Conservation (phyloP, 192 early-diverging fungal genomes). For the Diversispora epigaea region DNA sequence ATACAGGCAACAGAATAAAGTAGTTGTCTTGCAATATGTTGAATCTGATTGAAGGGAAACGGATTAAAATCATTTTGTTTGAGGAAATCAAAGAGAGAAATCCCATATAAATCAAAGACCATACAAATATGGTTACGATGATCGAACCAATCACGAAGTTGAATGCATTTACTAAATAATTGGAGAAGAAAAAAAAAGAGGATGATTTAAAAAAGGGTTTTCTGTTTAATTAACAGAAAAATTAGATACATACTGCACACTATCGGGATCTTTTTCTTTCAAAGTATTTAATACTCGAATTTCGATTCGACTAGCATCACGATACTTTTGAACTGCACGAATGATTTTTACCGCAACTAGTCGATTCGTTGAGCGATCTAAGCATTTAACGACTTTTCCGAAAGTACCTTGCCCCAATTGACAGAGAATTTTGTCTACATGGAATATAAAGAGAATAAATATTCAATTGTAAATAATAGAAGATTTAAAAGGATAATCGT, state of each 20-base stretch:
- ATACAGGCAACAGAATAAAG: slow-evolving; percentile 81
- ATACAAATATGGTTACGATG: slow-evolving; percentile 94
- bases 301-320: slow-evolving; percentile 88
- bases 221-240: slow-evolving; percentile 4
- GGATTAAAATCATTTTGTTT: slow-evolving; percentile 89
- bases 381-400: slow-evolving; percentile 93
- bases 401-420: slow-evolving; percentile 96
- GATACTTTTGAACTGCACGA: slow-evolving; percentile 89
- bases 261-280: slow-evolving; percentile 76
- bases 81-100: slow-evolving; percentile 93
- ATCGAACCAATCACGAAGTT: slow-evolving; percentile 81
- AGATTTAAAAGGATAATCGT: neutral
- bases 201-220: neutral
- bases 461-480: neutral
- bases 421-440: slow-evolving; percentile 74
- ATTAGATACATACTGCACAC: slow-evolving; percentile 61
- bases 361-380: slow-evolving; percentile 58
- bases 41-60: slow-evolving; percentile 83
- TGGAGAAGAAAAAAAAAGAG: neutral
- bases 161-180: slow-evolving; percentile 78
- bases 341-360: slow-evolving; percentile 92
- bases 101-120: slow-evolving; percentile 91
- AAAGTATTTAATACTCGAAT: slow-evolving; percentile 82
- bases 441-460: slow-evolving; percentile 7
- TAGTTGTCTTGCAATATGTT: slow-evolving; percentile 82